phyloP scores from a whole-genome alignment of 768 basidiomycete species.

The Tylopilus vinaceipallidus region DNA sequence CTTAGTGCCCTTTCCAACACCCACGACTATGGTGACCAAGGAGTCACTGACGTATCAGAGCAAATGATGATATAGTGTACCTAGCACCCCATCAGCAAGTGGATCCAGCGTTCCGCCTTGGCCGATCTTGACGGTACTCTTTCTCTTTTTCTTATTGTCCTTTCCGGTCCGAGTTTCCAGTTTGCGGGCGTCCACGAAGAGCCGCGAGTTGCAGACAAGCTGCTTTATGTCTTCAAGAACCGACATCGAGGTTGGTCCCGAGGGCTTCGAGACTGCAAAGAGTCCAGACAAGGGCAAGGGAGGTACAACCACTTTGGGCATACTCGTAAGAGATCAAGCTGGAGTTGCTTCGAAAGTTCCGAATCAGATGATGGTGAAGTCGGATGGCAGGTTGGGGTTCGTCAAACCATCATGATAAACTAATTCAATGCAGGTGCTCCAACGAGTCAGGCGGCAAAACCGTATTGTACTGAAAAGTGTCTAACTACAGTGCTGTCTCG shows the following conservation, averaged over 20 bases:
- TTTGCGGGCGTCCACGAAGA: conserved; percentile 67
- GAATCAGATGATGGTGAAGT: background rate
- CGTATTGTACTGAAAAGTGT: too few relatives aligned
- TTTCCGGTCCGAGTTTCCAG: conserved; percentile 50
- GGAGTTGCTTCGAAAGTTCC: background rate
- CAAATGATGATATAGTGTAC: conserved; percentile 40
- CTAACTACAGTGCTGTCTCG: too few relatives aligned
- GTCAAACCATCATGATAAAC: too few relatives aligned
- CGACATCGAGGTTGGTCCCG: conserved; percentile 91
- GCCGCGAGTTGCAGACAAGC: conserved; percentile 68
- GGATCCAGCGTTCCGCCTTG: conserved; percentile 97
- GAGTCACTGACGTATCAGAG: conserved; percentile 2
- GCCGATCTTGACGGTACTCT: conserved; percentile 71
- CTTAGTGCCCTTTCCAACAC: conserved; percentile 88
- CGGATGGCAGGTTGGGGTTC: background rate
- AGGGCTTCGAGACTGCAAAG: conserved; percentile 89
- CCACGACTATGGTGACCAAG: conserved; percentile 60
- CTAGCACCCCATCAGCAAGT: conserved; percentile 91
- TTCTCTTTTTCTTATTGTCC: conserved; percentile 39
- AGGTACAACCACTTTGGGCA: conserved; percentile 64
- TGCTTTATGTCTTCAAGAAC: conserved; percentile 82
- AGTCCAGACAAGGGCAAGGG: conserved; percentile 71
- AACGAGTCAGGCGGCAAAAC: too few relatives aligned
- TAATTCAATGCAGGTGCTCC: too few relatives aligned
- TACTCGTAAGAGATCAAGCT: conserved; percentile 28